Conservation (phyloP, 2,329 filamentous ascomycete species). For the Colletotrichum sp. region DNA sequence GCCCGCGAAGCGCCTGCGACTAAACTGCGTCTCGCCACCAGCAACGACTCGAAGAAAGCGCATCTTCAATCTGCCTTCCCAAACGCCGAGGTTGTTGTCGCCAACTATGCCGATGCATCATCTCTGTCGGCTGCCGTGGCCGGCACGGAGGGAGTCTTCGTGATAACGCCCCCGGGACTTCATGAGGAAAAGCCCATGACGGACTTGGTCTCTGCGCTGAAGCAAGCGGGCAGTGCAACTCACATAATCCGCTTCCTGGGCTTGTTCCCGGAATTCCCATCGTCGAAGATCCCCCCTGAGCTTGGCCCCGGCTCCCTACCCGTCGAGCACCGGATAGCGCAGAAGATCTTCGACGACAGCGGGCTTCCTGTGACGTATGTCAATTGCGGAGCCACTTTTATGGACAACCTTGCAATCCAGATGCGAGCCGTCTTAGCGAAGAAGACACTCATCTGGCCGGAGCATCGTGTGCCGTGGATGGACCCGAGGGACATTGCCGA, state of each 20-base stretch:
- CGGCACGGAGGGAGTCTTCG: not conserved
- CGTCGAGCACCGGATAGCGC: not conserved
- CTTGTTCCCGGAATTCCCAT: not conserved
- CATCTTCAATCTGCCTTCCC: not conserved
- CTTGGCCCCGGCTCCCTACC: not conserved
- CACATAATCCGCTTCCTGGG: not conserved
- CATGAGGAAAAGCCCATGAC: not conserved
- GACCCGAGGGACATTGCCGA: not conserved
- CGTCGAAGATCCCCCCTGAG: not conserved
- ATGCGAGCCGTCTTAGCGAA: not conserved
- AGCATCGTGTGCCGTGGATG: not conserved
- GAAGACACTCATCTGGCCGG: not conserved
- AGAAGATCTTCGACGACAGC: not conserved
- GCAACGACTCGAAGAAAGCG: not conserved
- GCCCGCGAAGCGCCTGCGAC: not conserved
- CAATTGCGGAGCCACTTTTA: not conserved
- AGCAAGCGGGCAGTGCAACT: not conserved
- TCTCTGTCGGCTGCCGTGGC: not conserved
- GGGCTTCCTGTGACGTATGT: not conserved
- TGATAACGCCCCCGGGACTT: not conserved
- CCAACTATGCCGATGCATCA: not conserved
- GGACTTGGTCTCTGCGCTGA: not conserved
- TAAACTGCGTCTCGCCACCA: not conserved
- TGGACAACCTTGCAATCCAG: not conserved
- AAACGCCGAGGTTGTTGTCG: not conserved